Percentiles rank a stretch among this genome's conserved stretches.
These are phyloP conservation scores for Solanum paucissectum DNA, from an alignment of 257 asterid genomes.

Conservation along the genomic window DNA sequence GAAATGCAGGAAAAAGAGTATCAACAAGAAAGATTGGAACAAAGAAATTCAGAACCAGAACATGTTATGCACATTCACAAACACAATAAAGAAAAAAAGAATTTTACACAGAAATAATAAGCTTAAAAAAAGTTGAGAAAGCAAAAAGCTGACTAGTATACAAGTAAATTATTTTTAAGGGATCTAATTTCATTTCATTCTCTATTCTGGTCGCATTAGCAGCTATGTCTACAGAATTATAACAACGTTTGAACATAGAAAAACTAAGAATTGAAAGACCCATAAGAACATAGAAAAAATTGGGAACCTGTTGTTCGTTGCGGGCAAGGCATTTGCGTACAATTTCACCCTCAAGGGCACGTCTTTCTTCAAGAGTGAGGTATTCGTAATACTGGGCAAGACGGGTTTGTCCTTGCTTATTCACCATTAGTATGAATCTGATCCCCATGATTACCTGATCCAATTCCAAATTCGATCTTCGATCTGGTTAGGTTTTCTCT, in stretches of 20 bases:
- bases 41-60: not conserved
- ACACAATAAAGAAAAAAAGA: not conserved
- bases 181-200: not conserved
- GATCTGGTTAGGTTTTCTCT: not conserved
- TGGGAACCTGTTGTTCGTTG: not conserved
- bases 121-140: not conserved
- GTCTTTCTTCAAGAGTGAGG: constrained; percentile 83
- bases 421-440: constrained; percentile 92
- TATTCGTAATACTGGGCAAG: constrained; percentile 92
- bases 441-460: constrained; percentile 51
- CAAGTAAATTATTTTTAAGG: not conserved
- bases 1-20: not conserved
- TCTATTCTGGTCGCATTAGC: not conserved
- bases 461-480: not conserved
- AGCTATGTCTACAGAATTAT: not conserved
- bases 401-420: constrained; percentile 98
- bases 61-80: not conserved
- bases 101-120: not conserved
- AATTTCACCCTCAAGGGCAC: constrained; percentile 97
- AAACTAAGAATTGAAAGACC: not conserved
- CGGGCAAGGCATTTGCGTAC: constrained; percentile 98
- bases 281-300: not conserved
- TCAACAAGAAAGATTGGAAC: not conserved
- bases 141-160: not conserved
- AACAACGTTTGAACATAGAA: not conserved